Base-by-base conservation (phyloP, 1,284 basidiomycete species). In the Vanrija pseudolonga region DNA sequence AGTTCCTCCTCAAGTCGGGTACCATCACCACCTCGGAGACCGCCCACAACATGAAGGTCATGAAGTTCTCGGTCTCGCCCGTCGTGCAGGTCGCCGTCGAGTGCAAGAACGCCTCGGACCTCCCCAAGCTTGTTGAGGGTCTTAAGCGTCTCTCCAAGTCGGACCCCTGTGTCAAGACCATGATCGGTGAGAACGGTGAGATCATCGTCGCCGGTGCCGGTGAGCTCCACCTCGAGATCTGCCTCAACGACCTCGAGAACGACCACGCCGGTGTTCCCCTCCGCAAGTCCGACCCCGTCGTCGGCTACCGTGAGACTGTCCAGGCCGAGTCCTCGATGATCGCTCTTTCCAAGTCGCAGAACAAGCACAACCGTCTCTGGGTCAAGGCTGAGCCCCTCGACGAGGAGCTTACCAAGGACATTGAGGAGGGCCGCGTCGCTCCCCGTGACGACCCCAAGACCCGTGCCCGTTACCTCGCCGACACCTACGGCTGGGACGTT, bases 81-180 rank as follows among this genome's bases (percentile, higher is more conserved):
- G 96, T 99, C 85, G 96, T 99, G 47, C 96, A 89, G 79, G 92
- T 98, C 75, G 92, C 95, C 68, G 96, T 99, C 73, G 96, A 99
- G 80, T 95, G 98, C 80, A 98, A 98, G 89, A 98, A 98, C 79
- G 94, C 95, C 64, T 85, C 92, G 64, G 95, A 99, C 84, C 83
- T 99, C 57, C 95, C 95, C 76, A 99, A 99, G 82, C 89, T 99
- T 64, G 96, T 98, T 67, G 96, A 98, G 84, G 96, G 95, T 84
- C 89, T 99, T 68, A 99, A 98, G 84, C 95, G 95, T 85, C 85
- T 99, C 62, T 96, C 95, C 70, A 98, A 99, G 83, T 99, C 95
- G 42, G 96, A 99, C 79, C 95, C 96, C 64, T 98, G 95, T 81
- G 96, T 99, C 64, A 94, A 98, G 81, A 86, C 92, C 55, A 95